phyloP scores from a whole-genome alignment of 2,329 filamentous ascomycete species.

The Aspergillus oerlinghausenensis region DNA sequence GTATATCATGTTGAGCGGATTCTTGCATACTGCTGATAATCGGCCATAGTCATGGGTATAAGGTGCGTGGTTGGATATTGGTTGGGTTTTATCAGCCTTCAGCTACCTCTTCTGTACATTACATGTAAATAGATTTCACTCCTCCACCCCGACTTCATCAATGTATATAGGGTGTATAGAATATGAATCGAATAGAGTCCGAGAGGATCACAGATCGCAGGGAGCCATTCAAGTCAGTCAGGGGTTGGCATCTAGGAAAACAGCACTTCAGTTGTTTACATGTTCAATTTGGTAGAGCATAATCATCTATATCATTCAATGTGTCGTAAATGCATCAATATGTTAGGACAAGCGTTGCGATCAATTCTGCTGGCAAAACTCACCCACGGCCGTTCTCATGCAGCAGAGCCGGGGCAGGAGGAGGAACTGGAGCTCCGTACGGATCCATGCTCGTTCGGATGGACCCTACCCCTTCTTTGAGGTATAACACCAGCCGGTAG shows the following conservation, averaged over 20 bases:
- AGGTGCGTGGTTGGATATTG: not conserved
- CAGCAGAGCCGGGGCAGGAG: conserved; percentile 14
- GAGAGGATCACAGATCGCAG: not conserved
- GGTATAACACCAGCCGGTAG: conserved; percentile 77
- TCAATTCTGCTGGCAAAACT: not conserved
- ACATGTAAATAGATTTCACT: conserved; percentile 13
- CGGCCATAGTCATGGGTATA: not conserved
- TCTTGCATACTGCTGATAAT: not conserved
- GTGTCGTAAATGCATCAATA: not conserved
- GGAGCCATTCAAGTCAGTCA: not conserved
- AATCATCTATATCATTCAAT: not conserved
- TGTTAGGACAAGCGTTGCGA: not conserved
- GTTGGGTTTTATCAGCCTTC: not conserved
- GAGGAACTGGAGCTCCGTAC: conserved; percentile 17
- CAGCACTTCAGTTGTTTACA: not conserved
- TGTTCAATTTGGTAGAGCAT: not conserved
- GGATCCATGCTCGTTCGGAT: conserved; percentile 37
- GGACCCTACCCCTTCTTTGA: conserved; percentile 58
- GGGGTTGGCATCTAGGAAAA: not conserved
- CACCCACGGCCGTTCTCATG: conserved; percentile 20
- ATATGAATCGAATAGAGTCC: not conserved
- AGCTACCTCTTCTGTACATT: conserved; percentile 6
- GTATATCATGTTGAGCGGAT: not conserved
- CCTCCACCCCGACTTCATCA: not conserved
- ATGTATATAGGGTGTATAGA: conserved; percentile 2